phyloP scores from a whole-genome alignment of 176 grass and related monocot genomes.

The Echinochloa phyllopogon region DNA sequence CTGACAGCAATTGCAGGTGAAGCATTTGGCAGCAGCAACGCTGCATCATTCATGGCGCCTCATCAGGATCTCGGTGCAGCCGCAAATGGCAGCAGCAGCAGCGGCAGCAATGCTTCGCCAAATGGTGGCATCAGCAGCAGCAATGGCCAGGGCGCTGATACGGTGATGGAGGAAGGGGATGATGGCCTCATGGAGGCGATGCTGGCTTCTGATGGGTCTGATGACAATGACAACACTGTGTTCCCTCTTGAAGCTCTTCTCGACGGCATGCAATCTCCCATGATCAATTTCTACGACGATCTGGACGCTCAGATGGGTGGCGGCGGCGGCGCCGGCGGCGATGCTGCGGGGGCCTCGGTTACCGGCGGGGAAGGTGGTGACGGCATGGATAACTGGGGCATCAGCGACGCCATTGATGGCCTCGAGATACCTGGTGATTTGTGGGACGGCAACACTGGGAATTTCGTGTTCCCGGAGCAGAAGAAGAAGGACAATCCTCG shows the following conservation, averaged over 20 bases:
- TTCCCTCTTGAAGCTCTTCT: conserved; percentile 3
- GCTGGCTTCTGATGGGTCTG: background rate
- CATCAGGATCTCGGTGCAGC: background rate
- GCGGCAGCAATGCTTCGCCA: background rate
- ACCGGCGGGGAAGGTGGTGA: background rate
- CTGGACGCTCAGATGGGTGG: background rate
- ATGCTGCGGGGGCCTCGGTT: background rate
- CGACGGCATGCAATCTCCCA: background rate
- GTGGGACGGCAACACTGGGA: background rate
- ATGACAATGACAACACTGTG: background rate
- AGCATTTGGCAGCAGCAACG: no score
- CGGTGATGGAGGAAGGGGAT: background rate
- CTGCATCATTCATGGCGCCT: background rate
- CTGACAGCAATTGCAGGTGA: no score
- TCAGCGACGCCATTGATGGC: background rate
- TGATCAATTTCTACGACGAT: background rate
- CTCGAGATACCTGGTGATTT: background rate
- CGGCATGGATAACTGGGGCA: background rate
- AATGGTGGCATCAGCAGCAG: background rate
- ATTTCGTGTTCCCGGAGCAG: background rate
- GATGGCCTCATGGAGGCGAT: background rate
- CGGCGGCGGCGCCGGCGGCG: background rate
- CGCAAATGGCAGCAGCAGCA: background rate
- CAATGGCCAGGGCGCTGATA: background rate
- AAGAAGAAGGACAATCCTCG: background rate